Evolutionary conservation across 1,284 basidiomycete genomes (phyloP), one percentile per base, ranked within the genome.

Genomic region (Fistulinella cinereoalba): DNA sequence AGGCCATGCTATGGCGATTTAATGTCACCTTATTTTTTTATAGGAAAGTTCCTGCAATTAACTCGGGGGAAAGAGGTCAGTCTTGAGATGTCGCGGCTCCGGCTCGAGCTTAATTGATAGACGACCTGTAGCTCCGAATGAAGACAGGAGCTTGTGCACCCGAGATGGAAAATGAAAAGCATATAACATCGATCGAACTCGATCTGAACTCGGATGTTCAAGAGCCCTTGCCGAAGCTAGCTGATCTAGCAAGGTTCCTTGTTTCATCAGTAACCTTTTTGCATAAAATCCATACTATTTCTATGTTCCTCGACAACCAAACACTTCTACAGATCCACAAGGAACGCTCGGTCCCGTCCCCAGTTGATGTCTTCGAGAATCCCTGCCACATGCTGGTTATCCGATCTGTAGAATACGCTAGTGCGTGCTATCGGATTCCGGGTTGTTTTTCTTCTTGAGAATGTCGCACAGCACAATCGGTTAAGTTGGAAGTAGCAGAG

Each of bases 241-340:
- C 19, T 42, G 91, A 95, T 57, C 85, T 97, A 53, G 81, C 88
- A 13, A 81, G 89, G 21, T 98, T 98, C 68, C 74, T 98, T 6
- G 79, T 88, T 16, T 95, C 93, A 2, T 92, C 90, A 1, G 81
- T 98, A 47, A 94, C 93, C 0, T 97, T 98, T 68, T 96, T 97
- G 80, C 74, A 79, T 11, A 78, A 84, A 47, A 78, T 98, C 6
- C 72, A 76, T 16, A 77, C 83, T 58, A 80, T 97, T 47, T 83
- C 80, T 58, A 77, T 94, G 23, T 84, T 78, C 58, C 79, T 93
- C 39, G 83, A 97, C 58, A 83, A 85, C 52, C 76, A 81, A 46
- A 74, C 83, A 27, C 78, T 98, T 1, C 81, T 88, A 34, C 75
- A 75, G 44, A 71, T 98, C 36, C 75, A 74, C 19, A 97, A 95